Evolutionary conservation across 176 grass and related monocot species (phyloP).

Genomic region (Avena eriantha): DNA sequence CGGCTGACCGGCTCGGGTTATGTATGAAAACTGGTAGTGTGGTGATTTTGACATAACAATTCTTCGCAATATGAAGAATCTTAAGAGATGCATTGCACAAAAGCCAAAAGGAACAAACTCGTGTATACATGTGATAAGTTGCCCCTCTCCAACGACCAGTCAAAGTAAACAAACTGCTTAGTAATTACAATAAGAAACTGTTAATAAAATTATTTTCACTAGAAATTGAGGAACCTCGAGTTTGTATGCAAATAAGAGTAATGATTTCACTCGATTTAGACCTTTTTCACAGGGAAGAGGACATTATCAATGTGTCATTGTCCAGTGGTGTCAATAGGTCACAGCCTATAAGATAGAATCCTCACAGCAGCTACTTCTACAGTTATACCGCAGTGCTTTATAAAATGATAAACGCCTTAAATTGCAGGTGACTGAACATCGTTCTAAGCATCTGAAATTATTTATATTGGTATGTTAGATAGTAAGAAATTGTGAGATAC

Average conservation of each 20-base stretch:
- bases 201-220: not conserved
- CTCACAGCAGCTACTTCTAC: not conserved
- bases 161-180: conserved; percentile 16
- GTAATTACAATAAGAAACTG: not conserved
- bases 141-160: not conserved
- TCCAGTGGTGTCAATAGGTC: not conserved
- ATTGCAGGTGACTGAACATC: not conserved
- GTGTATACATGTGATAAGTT: not conserved
- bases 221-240: not conserved
- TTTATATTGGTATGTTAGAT: not conserved
- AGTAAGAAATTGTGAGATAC: not conserved
- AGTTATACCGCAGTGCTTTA: not conserved
- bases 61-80: conserved; percentile 27
- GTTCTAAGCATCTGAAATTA: not conserved
- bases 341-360: not conserved
- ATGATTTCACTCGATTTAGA: too few species aligned
- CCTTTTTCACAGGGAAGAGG: not conserved
- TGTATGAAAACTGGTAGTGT: not conserved
- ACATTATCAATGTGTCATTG: not conserved
- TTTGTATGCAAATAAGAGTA: too few species aligned
- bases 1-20: too few species aligned
- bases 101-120: not conserved
- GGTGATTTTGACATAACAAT: not conserved
- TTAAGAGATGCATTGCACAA: not conserved
- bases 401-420: not conserved